phyloP scores from a whole-genome alignment of 441 rosid genomes.

The Breynia disticha region DNA sequence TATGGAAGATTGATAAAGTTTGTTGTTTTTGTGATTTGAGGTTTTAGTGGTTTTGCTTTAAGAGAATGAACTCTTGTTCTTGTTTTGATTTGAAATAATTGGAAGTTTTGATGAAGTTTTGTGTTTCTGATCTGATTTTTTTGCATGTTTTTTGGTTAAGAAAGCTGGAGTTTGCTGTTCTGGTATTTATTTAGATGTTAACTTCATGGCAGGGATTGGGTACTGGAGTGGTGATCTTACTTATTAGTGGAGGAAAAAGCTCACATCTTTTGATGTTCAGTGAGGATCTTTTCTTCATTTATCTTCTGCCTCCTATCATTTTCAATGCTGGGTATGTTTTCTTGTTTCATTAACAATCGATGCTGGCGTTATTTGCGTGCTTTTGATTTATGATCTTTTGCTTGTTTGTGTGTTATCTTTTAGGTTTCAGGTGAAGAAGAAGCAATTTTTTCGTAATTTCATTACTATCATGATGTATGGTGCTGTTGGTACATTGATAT shows the following conservation, averaged over 20 bases:
- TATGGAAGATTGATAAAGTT: no score
- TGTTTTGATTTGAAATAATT: no score
- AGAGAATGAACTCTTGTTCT: no score
- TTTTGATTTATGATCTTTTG: background rate
- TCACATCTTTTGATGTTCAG: conserved; percentile 76
- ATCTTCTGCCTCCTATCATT: conserved; percentile 94
- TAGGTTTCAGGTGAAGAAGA: conserved; percentile 97
- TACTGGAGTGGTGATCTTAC: conserved; percentile 70
- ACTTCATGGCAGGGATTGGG: conserved; percentile 56
- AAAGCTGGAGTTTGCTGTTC: no score
- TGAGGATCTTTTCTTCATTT: conserved; percentile 90
- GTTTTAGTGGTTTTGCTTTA: no score
- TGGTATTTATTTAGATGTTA: conserved; percentile 1
- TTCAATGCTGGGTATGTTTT: conserved; percentile 79
- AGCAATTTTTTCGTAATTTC: conserved; percentile 90
- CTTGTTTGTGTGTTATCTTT: background rate
- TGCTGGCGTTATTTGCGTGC: background rate
- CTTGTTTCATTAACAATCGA: no score
- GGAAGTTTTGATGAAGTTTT: no score
- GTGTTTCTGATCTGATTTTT: background rate
- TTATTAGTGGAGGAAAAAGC: conserved; percentile 68
- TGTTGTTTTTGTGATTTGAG: no score
- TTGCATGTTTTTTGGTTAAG: background rate
- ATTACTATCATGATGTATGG: conserved; percentile 87
- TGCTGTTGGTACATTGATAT: conserved; percentile 84